Evolutionary conservation across 495 filamentous ascomycete species (phyloP).

Genomic region (Aspergillus cavernicola): DNA sequence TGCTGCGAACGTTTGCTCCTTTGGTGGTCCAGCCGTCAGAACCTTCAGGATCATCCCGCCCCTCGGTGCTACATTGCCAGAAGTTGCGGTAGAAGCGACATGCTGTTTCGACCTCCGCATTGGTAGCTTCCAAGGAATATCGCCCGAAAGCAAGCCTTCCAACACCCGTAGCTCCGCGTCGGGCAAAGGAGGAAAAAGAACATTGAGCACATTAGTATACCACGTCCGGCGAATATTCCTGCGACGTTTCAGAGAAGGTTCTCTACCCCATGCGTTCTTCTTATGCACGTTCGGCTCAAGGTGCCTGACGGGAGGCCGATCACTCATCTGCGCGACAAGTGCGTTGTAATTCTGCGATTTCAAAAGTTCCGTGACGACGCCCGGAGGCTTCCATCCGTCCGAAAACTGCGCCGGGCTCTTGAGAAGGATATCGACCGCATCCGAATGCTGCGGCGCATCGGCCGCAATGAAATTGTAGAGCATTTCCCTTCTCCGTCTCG

Average conservation of each 20-base stretch:
- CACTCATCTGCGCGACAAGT: constrained; percentile 16
- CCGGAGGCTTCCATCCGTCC: constrained; percentile 38
- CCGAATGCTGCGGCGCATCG: constrained; percentile 30
- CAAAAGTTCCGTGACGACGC: constrained; percentile 30
- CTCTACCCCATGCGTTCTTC: constrained; percentile 60
- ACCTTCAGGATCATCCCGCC: constrained; percentile 14
- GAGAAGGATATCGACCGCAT: constrained; percentile 14
- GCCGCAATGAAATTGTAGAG: constrained; percentile 44
- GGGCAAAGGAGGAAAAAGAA: constrained; percentile 70
- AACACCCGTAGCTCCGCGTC: constrained; percentile 61
- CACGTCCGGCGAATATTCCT: constrained; percentile 57
- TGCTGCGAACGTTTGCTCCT: constrained; percentile 30
- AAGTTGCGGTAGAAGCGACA: not conserved
- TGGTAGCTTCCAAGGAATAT: constrained; percentile 36
- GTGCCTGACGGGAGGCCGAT: constrained; percentile 32
- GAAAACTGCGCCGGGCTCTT: constrained; percentile 4
- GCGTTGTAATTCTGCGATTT: constrained; percentile 34
- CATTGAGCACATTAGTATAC: constrained; percentile 53
- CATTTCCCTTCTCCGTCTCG: constrained; percentile 63
- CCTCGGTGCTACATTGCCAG: not conserved
- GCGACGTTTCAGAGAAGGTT: constrained; percentile 48
- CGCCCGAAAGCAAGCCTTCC: constrained; percentile 53
- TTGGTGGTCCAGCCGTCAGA: constrained; percentile 31
- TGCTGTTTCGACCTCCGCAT: constrained; percentile 29
- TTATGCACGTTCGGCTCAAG: constrained; percentile 52